Evolutionary conservation across 805 yeast species (phyloP), one percentile per base, ranked within the genome.

Genomic region (Wickerhamomyces sydowiorum): DNA sequence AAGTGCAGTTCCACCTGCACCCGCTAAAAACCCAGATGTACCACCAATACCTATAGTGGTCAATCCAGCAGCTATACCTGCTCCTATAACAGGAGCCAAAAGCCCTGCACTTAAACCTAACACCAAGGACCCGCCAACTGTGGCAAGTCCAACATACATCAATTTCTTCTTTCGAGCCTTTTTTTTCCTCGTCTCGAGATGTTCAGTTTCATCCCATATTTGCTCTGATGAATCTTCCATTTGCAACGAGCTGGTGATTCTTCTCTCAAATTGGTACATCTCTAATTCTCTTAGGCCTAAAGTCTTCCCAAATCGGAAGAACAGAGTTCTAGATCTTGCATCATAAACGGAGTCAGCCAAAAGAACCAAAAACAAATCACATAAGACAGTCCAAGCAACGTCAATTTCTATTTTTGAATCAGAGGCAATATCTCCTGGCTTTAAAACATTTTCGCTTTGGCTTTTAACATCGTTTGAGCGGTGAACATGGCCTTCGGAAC

Each of bases 51-150:
- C 99, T 19, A 91, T 78, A 0, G 99, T 93, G 1, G 97, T 82
- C 32, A 93, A 69, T 14, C 98, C 99, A 4, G 98, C 98, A 2
- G 98, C 99, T 23, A 93, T 58, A 55, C 99, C 99, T 2, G 98
- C 98, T 39, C 98, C 98, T 55, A 93, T 95, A 3, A 95, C 96
- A 0, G 99, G 99, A 0, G 99, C 99, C 36, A 93, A 66, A 35
- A 93, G 64, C 7, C 99, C 99, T 8, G 96, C 98, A 46, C 96
- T 87, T 17, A 93, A 68, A 2, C 99, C 99, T 44, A 93, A 76
- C 2, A 93, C 96, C 19, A 93, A 67, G 1, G 96, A 90, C 2
- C 99, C 99, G 23, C 98, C 98, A 14, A 90, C 73, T 7, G 98
- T 93, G 0, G 99, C 99, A 38, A 93, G 66, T 1, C 98, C 99